These are phyloP conservation scores for Neodidymelliopsis sp. DNA, from an alignment of 2,329 filamentous ascomycete species.

Conservation along the genomic window DNA sequence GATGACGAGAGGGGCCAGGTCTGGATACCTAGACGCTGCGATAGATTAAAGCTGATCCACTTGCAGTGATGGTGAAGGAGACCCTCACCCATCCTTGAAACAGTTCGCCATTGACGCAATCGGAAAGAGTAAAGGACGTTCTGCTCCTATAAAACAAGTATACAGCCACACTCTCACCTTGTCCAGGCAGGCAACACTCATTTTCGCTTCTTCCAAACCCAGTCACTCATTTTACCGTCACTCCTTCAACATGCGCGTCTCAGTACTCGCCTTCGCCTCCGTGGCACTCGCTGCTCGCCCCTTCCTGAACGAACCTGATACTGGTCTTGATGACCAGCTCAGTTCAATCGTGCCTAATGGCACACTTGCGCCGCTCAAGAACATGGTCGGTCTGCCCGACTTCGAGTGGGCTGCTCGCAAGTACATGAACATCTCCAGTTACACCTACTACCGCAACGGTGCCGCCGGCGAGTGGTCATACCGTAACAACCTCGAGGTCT, in stretches of 20 bases:
- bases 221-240: conserved; percentile 17
- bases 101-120: not conserved
- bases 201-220: not conserved
- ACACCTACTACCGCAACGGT: conserved; percentile 66
- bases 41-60: conserved; percentile 13
- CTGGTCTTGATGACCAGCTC: conserved; percentile 41
- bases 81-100: conserved; percentile 1
- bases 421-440: conserved; percentile 57
- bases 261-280: conserved; percentile 29
- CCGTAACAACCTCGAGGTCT: conserved; percentile 65
- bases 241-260: conserved; percentile 33
- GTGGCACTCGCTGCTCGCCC: conserved; percentile 43
- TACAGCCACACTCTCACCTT: not conserved
- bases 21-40: conserved; percentile 4
- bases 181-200: conserved; percentile 10
- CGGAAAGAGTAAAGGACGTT: not conserved
- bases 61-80: conserved; percentile 8
- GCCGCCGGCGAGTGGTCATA: conserved; percentile 64
- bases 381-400: conserved; percentile 60
- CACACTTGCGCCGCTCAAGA: conserved; percentile 53
- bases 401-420: conserved; percentile 62
- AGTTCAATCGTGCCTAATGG: conserved; percentile 35
- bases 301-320: conserved; percentile 48
- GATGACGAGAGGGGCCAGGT: conserved; percentile 14
- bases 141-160: conserved; percentile 3